These are phyloP conservation scores for Cystofilobasidium ferigula DNA, from an alignment of 768 basidiomycete genomes.

Conservation along the genomic window DNA sequence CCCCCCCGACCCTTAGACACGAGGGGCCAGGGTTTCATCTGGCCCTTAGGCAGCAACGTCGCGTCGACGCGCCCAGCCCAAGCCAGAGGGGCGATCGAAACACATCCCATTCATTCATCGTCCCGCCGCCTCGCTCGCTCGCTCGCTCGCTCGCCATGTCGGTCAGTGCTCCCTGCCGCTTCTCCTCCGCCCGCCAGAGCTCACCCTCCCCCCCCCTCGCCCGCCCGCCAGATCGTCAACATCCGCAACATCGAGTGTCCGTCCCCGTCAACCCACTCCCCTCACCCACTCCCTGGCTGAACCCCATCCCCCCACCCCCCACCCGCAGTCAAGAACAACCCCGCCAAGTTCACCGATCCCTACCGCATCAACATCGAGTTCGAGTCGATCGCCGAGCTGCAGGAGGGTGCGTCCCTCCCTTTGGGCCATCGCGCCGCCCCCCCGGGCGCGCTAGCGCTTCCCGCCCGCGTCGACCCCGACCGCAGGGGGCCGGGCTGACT, in stretches of 20 bases:
- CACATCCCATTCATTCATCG: too few species aligned
- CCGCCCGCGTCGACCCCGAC: too few species aligned
- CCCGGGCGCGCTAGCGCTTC: neutral
- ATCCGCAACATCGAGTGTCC: conserved; percentile 40
- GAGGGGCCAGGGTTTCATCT: too few species aligned
- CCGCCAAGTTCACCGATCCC: conserved; percentile 63
- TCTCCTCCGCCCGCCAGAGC: neutral
- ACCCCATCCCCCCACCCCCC: conserved; percentile 67
- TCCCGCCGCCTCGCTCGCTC: too few species aligned
- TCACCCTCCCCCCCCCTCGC: neutral
- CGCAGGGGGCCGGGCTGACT: neutral
- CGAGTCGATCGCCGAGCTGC: conserved; percentile 82
- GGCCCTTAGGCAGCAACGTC: too few species aligned
- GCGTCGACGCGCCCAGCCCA: too few species aligned
- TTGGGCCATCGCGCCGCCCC: neutral
- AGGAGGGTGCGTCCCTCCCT: conserved; percentile 53
- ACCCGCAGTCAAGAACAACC: conserved; percentile 33
- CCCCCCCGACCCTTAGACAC: too few species aligned
- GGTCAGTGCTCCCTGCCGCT: neutral
- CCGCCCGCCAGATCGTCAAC: conserved; percentile 33
- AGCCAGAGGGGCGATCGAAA: too few species aligned
- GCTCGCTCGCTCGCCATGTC: too few species aligned
- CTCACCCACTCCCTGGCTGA: neutral
- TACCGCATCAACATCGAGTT: conserved; percentile 94
- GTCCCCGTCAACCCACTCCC: neutral